Base-by-base conservation (phyloP, 305 asterid genomes). In the Solanum hybrid region DNA sequence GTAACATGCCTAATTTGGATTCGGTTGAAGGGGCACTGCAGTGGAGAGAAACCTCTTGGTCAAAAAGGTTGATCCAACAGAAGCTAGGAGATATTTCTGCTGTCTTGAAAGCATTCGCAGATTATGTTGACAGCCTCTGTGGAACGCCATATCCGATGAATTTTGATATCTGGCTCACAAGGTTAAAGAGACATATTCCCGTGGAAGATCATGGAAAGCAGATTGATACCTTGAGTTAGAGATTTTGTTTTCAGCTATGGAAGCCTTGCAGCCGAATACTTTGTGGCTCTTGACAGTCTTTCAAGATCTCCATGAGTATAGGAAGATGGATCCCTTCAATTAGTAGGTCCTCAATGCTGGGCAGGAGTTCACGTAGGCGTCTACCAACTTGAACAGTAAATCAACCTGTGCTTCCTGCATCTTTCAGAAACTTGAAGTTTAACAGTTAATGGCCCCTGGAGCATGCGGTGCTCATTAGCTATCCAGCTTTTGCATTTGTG, bases 11-110 rank as follows among this genome's bases (percentile, higher is more conserved):
- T 2, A 95, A 93, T 78, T 91, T 97, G 91, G 99, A 97, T 93
- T 97, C 99, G 5, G 97, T 97, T 10, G 99, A 97, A 92, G 99
- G 99, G 86, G 99, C 99, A 77, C 91, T 97, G 80, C 93, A 94
- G 83, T 97, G 99, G 99, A 95, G 99, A 92, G 99, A 96, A 93
- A 92, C 93, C 24, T 93, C 96, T 14, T 97, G 99, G 99, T 96
- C 99, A 37, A 97, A 94, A 94, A 94, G 99, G 94, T 90, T 93
- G 93, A 97, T 97, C 91, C 99, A 97, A 92, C 99, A 96, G 94
- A 95, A 92, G 90, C 98, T 97, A 36, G 99, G 99, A 76, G 99
- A 96, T 73, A 96, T 95, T 41, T 97, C 99, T 36, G 96, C 99
- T 51, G 97, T 97, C 45, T 90, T 97, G 92, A 97, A 97, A 94